phyloP scores from a whole-genome alignment of 2,329 filamentous ascomycete genomes.

The Ilyonectria destructans region DNA sequence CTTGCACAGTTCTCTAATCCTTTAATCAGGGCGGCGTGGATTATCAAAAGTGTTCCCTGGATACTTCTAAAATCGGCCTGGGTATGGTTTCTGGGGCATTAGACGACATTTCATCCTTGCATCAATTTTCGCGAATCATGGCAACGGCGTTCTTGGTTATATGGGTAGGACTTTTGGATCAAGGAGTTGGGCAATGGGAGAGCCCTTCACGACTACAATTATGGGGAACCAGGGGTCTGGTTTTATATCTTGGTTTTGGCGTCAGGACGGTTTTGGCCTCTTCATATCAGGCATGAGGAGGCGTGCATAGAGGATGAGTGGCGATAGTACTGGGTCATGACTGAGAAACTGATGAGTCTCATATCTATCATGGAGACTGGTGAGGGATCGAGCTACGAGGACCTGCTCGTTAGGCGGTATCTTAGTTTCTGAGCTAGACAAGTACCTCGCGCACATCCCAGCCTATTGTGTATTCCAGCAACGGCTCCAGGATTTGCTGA shows the following conservation, averaged over 20 bases:
- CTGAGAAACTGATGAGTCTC: slow-evolving; percentile 12
- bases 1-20: slow-evolving; percentile 35
- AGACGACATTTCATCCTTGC: slow-evolving; percentile 34
- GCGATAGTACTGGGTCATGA: slow-evolving; percentile 2
- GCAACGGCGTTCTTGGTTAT: slow-evolving; percentile 50
- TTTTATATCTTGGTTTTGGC: slow-evolving; percentile 20
- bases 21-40: slow-evolving; percentile 58
- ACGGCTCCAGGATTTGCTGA: not conserved
- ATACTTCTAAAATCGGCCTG: slow-evolving; percentile 46
- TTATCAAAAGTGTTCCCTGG: slow-evolving; percentile 63
- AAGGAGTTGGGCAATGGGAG: slow-evolving; percentile 28
- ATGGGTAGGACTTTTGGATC: slow-evolving; percentile 30
- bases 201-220: slow-evolving; percentile 28
- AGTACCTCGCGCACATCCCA: not conserved
- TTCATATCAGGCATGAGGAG: slow-evolving; percentile 6
- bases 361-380: slow-evolving; percentile 1
- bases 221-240: slow-evolving; percentile 25
- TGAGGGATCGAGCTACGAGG: not conserved
- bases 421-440: not conserved
- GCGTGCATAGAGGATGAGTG: slow-evolving; percentile 2
- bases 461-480: not conserved
- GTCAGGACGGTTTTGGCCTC: slow-evolving; percentile 5
- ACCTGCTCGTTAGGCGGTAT: not conserved
- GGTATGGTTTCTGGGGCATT: slow-evolving; percentile 29
- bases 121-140: slow-evolving; percentile 46